Evolutionary conservation across 345 rosid species (phyloP).

Genomic region (Citrus inodora): DNA sequence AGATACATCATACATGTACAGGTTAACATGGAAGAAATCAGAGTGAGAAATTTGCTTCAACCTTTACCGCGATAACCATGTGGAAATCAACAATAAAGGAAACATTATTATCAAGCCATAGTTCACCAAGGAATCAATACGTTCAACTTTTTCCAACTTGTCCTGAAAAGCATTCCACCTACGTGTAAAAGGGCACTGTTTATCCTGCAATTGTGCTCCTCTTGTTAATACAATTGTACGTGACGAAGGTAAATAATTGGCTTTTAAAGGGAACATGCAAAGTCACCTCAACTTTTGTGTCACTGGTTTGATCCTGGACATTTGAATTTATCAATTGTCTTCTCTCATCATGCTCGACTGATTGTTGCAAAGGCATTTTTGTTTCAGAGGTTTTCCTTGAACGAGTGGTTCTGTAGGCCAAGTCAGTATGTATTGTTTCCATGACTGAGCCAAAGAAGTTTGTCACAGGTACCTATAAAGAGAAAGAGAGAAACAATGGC

Average conservation of each 20-base stretch:
- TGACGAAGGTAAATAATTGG: not conserved
- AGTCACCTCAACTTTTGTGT: constrained; percentile 35
- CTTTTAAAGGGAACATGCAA: not conserved
- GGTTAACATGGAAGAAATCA: not conserved
- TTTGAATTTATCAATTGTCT: constrained; percentile 21
- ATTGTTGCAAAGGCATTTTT: constrained; percentile 26
- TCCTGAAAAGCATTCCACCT: constrained; percentile 30
- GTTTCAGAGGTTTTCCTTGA: constrained; percentile 30
- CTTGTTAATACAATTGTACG: not conserved
- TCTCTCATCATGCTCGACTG: constrained; percentile 23
- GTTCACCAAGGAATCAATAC: constrained; percentile 52
- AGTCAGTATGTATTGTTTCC: constrained; percentile 87
- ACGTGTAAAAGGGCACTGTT: constrained; percentile 37
- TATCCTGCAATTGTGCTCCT: constrained; percentile 36
- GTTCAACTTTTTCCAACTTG: constrained; percentile 41
- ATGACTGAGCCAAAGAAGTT: constrained; percentile 95
- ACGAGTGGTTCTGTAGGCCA: constrained; percentile 51
- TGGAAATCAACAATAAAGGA: constrained; percentile 37
- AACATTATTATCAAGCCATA: constrained; percentile 60
- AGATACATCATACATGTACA: not conserved
- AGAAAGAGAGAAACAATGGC: constrained; percentile 16
- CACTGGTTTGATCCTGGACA: constrained; percentile 14
- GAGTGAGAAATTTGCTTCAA: not conserved
- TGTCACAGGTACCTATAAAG: constrained; percentile 83
- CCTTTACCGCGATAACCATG: constrained; percentile 34